A percentile compares a stretch with the other conserved stretches of the same genome.
These are phyloP conservation scores for Saccharomycopsis schoenii DNA, from an alignment of 805 yeast species.

Conservation along the genomic window DNA sequence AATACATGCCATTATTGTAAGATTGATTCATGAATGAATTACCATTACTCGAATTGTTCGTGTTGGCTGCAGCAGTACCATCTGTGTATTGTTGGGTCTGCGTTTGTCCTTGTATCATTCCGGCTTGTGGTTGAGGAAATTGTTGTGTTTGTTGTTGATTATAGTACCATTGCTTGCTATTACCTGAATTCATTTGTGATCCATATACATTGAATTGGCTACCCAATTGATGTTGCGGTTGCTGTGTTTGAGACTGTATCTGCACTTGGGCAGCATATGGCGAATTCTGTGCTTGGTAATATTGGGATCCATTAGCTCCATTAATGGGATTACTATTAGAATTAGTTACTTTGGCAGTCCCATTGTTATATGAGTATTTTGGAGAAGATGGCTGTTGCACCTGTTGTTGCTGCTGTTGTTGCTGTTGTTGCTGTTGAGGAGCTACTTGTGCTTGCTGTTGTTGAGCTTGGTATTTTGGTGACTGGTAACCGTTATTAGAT, in stretches of 20 bases:
- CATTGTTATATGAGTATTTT: not conserved
- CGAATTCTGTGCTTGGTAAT: not conserved
- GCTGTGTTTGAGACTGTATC: not conserved
- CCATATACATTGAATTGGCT: not conserved
- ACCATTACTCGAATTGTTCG: not conserved
- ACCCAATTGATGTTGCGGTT: slow-evolving; percentile 3
- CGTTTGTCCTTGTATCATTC: not conserved
- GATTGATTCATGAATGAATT: not conserved
- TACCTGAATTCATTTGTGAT: not conserved
- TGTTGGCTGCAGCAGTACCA: not conserved
- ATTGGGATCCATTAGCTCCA: not conserved
- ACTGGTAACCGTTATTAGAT: not conserved
- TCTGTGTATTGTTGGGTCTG: not conserved
- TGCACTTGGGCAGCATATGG: not conserved
- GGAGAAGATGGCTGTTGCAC: not conserved
- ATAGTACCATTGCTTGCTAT: slow-evolving; percentile 2
- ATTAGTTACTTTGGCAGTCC: not conserved
- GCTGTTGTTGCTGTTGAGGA: slow-evolving; percentile 1
- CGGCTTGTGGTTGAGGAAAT: not conserved
- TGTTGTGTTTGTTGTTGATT: not conserved
- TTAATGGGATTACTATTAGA: not conserved
- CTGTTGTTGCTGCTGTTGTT: not conserved
- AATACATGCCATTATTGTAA: not conserved
- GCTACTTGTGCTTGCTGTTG: not conserved
- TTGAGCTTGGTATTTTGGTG: not conserved